These are phyloP conservation scores for Panicum hallii DNA, from an alignment of 202 grass and related monocot genomes.

Conservation along the genomic window DNA sequence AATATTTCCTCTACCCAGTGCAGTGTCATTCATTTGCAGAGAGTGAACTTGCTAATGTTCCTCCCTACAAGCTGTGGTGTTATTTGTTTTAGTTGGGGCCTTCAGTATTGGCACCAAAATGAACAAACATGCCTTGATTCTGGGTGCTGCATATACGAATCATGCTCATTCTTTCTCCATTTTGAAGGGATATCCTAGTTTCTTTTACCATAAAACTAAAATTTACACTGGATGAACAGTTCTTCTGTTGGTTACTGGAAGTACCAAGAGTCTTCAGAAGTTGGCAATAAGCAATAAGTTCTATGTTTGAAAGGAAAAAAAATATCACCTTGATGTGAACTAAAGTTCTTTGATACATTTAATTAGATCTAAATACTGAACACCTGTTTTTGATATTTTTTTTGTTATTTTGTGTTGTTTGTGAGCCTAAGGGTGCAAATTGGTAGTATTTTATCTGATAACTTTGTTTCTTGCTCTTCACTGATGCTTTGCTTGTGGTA, in stretches of 20 bases:
- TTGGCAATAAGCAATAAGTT: neutral
- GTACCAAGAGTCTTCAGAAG: neutral
- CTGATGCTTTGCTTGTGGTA: constrained; percentile 40
- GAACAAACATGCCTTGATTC: neutral
- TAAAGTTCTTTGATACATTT: neutral
- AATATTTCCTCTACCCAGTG: constrained; percentile 10
- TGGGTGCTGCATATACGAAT: neutral
- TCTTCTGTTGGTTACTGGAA: neutral
- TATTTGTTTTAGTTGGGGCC: constrained; percentile 13
- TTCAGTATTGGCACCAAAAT: constrained; percentile 8
- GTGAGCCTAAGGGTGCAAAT: constrained; percentile 18
- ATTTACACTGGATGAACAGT: constrained; percentile 18
- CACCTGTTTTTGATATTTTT: constrained; percentile 16
- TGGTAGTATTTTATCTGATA: constrained; percentile 28
- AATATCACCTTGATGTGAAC: neutral
- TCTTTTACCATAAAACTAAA: neutral
- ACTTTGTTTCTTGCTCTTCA: neutral
- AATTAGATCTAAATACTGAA: constrained; percentile 3
- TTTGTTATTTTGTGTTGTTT: constrained; percentile 29
- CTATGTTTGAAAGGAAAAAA: neutral
- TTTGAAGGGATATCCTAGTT: constrained; percentile 4
- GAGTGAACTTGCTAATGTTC: neutral
- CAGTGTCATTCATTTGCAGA: neutral
- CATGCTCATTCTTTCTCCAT: neutral
- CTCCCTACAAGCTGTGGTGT: neutral